Conservation (phyloP, 2,329 filamentous ascomycete genomes). For the Fusarium phyllophilum region DNA sequence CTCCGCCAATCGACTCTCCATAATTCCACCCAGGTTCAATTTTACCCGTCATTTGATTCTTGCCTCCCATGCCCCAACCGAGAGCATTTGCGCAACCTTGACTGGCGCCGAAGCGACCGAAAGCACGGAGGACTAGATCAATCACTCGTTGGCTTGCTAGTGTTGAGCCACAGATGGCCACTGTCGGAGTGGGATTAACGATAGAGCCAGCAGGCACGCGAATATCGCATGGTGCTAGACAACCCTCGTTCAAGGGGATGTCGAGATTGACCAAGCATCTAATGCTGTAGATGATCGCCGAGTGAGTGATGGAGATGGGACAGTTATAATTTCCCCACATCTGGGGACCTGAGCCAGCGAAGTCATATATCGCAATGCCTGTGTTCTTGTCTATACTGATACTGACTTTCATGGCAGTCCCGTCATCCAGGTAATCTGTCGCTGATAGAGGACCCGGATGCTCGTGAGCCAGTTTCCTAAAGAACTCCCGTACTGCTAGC, state of each 20-base stretch:
- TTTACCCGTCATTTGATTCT: conserved; percentile 30
- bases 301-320: conserved; percentile 51
- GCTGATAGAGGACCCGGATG: conserved; percentile 39
- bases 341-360: conserved; percentile 50
- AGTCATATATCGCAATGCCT: conserved; percentile 51
- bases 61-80: conserved; percentile 49
- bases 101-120: conserved; percentile 36
- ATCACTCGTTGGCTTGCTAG: conserved; percentile 49
- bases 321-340: conserved; percentile 51
- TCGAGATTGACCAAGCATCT: conserved; percentile 50
- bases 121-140: conserved; percentile 48
- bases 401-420: conserved; percentile 48
- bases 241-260: conserved; percentile 54
- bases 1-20: conserved; percentile 86
- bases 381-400: conserved; percentile 46
- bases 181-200: conserved; percentile 48
- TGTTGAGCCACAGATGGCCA: conserved; percentile 69
- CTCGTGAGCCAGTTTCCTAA: conserved; percentile 58
- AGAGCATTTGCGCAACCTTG: conserved; percentile 50
- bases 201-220: conserved; percentile 47
- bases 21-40: conserved; percentile 78
- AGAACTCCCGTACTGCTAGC: conserved; percentile 46
- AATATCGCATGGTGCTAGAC: conserved; percentile 49
- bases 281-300: conserved; percentile 53
- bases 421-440: conserved; percentile 51